Conservation (phyloP, 202 grass and related monocot genomes). For the Panicum virgatum region DNA sequence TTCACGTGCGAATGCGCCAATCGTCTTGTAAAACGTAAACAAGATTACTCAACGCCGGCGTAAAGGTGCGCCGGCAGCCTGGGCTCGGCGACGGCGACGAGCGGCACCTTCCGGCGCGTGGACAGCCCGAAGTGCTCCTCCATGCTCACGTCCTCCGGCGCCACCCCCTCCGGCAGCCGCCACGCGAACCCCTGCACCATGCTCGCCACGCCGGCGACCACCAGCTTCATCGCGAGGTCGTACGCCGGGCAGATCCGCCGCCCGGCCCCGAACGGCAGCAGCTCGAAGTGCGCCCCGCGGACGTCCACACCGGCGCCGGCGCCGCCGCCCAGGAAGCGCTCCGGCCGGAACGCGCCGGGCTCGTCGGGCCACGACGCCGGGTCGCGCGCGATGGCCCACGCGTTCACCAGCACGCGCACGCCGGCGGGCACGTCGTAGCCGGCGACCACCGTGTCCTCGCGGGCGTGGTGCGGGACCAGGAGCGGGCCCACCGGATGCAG, state of each 20-base stretch:
- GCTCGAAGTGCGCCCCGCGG: constrained; percentile 63
- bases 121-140: constrained; percentile 78
- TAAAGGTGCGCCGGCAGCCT: constrained; percentile 69
- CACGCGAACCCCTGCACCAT: constrained; percentile 71
- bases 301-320: constrained; percentile 40
- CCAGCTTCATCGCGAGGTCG: constrained; percentile 63
- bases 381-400: constrained; percentile 69
- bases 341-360: constrained; percentile 54
- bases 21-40: not conserved
- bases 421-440: constrained; percentile 69
- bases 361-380: constrained; percentile 58
- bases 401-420: constrained; percentile 67
- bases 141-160: constrained; percentile 61
- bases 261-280: constrained; percentile 73
- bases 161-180: constrained; percentile 59
- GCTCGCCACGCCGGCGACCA: constrained; percentile 55
- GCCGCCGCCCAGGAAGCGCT: constrained; percentile 44
- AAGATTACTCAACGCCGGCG: not conserved
- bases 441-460: constrained; percentile 41
- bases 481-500: constrained; percentile 72
- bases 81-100: constrained; percentile 48
- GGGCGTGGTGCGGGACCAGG: constrained; percentile 59
- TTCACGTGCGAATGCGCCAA: not conserved
- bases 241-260: constrained; percentile 72
- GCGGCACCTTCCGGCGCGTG: constrained; percentile 49